Evolutionary conservation across 164 flowering plant species (phyloP), one percentile per base, ranked within the genome.

Genomic region (Sedum album): DNA sequence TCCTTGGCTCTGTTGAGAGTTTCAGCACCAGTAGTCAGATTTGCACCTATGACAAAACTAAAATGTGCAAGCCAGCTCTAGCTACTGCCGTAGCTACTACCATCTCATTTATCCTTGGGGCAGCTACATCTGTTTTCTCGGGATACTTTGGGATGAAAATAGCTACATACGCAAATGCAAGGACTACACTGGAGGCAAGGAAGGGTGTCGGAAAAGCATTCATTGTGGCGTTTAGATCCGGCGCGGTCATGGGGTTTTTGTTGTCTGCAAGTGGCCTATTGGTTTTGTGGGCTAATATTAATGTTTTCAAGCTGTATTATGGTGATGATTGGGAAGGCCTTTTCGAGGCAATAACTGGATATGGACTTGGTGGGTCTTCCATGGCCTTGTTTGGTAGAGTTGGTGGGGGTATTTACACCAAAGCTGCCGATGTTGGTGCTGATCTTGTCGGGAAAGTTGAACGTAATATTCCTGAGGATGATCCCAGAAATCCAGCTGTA

Each of bases 381-480:
- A 83, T 83, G 86, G 86, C 86, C 5, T 79, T 83, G 60, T 83
- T 83, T 74, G 86, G 86, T 57, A 78, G 86, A 78, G 86, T 83
- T 75, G 84, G 86, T 2, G 84, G 86, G 5, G 84, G 86, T 17
- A 83, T 82, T 31, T 82, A 82, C 70, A 83, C 86, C 17, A 82
- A 82, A 72, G 83, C 85, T 55, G 85, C 82, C 42, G 85, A 82
- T 80, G 83, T 82, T 63, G 86, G 86, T 30, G 86, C 86, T 62
- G 83, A 83, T 28, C 84, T 83, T 73, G 84, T 81, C 5, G 86
- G 86, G 4, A 83, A 83, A 72, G 80, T 83, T 44, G 84, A 83
- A 51, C 55, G 71, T 26, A 83, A 83, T 39, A 83, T 83, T 70
- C 86, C 86, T 14, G 86, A 83, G 42, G 86, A 83, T 73, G 84